Evolutionary conservation across 495 filamentous ascomycete species (phyloP).

Genomic region (Tricharina praecox): DNA sequence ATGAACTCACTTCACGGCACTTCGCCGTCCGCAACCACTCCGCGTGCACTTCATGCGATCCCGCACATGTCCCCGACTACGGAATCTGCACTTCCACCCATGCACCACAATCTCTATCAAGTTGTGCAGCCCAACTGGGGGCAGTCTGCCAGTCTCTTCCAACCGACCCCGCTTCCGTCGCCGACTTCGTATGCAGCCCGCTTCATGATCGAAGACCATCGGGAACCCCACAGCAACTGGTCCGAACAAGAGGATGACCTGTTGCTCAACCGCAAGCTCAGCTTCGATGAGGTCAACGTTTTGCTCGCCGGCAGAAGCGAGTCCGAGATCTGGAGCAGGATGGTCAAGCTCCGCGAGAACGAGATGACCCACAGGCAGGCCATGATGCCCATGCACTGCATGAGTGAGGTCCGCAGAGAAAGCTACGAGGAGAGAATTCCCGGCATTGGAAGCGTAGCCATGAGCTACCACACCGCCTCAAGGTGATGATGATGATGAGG

Average conservation of each 20-base stretch:
- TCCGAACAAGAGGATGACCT: slow-evolving; percentile 21
- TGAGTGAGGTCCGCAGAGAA: background rate
- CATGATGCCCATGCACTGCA: slow-evolving; percentile 1
- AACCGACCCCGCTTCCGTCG: slow-evolving; percentile 23
- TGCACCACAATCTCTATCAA: slow-evolving; percentile 3
- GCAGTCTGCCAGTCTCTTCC: slow-evolving; percentile 17
- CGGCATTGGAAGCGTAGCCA: background rate
- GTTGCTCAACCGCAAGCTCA: slow-evolving; percentile 21
- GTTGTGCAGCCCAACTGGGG: slow-evolving; percentile 3
- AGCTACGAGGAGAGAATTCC: slow-evolving; percentile 1
- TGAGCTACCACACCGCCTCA: slow-evolving; percentile 1
- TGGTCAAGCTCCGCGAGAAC: slow-evolving; percentile 20
- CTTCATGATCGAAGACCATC: slow-evolving; percentile 15
- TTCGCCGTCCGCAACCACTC: slow-evolving; percentile 21
- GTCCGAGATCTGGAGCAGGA: slow-evolving; percentile 22
- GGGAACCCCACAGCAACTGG: slow-evolving; percentile 11
- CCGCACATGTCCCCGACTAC: slow-evolving; percentile 20
- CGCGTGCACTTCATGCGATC: slow-evolving; percentile 20
- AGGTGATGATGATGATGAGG: slow-evolving; percentile 1
- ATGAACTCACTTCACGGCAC: slow-evolving; percentile 22
- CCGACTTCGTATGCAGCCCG: slow-evolving; percentile 20
- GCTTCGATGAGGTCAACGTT: slow-evolving; percentile 26
- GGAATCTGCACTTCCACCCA: slow-evolving; percentile 18
- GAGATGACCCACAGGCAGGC: slow-evolving; percentile 1
- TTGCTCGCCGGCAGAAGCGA: slow-evolving; percentile 20